Evolutionary conservation across 1,284 basidiomycete species (phyloP).

Genomic region (Anthracocystis setariae): DNA sequence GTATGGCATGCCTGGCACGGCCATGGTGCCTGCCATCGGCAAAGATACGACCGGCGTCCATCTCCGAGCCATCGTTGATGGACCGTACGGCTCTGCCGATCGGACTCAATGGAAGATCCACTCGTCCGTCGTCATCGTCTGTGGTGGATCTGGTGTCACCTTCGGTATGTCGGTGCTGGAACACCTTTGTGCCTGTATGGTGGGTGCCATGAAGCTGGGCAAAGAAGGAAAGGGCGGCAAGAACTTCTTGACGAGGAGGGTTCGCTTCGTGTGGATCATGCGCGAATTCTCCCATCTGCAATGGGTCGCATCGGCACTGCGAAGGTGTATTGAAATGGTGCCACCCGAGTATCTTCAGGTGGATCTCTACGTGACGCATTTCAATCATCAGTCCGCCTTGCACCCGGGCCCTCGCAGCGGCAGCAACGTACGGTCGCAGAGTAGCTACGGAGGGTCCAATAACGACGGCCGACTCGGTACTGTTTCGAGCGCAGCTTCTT

Average conservation of each 20-base stretch:
- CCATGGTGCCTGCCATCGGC: constrained; percentile 50
- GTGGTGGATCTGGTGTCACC: constrained; percentile 82
- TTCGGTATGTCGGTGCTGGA: constrained; percentile 81
- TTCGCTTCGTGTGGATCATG: constrained; percentile 85
- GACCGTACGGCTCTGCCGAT: constrained; percentile 80
- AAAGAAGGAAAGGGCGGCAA: constrained; percentile 64
- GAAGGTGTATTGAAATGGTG: constrained; percentile 76
- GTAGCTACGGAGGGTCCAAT: constrained; percentile 12
- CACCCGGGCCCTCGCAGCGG: constrained; percentile 5
- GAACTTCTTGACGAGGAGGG: constrained; percentile 72
- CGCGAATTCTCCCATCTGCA: constrained; percentile 83
- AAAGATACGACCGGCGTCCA: constrained; percentile 72
- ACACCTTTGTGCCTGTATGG: constrained; percentile 76
- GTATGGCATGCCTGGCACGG: constrained; percentile 49
- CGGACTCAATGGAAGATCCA: constrained; percentile 75
- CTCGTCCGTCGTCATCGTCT: constrained; percentile 77
- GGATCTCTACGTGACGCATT: constrained; percentile 77
- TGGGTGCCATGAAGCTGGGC: constrained; percentile 56
- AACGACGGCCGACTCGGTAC: constrained; percentile 15
- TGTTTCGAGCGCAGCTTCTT: constrained; percentile 11
- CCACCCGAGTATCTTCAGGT: constrained; percentile 75
- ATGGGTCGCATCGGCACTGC: constrained; percentile 80
- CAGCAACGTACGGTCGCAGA: constrained; percentile 9
- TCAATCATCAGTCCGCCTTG: constrained; percentile 50
- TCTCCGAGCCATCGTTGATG: constrained; percentile 77